Base-by-base conservation (phyloP, 495 filamentous ascomycete species). In the Aspergillus indologenus region DNA sequence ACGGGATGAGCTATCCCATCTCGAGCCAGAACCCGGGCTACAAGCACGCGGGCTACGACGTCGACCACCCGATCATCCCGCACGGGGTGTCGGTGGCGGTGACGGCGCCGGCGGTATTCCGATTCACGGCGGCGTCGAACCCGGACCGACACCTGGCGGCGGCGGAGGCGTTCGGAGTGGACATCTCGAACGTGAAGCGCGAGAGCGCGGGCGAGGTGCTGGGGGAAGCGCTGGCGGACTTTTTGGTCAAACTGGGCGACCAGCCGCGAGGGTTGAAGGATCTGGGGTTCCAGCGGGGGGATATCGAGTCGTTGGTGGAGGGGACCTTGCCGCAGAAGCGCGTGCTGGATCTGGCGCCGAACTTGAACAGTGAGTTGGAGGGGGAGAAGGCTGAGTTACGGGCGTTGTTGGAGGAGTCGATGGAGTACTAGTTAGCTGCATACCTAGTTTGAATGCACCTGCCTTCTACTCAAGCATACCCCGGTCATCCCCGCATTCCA, bases 1-100 rank as follows among this genome's bases (percentile, higher is more conserved):
- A 98, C 68, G 94, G 92, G 56, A 96, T 98, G 92, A 90, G 85
- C 42, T 98, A 98, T 70, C 93, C 93, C 6, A 94, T 98, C 63
- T 92, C 90, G 22, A 87, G 90, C 42, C 91, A 95, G 68, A 98
- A 98, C 67, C 91, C 90, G 0, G 89, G 86, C 7, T 96, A 98
- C 70, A 84, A 85, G 65, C 94, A 98, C 66, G 69, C 78, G 1
- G 95, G 94, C 11, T 98, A 98, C 71, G 73, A 85, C 0, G 85
- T 92, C 17, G 70, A 80, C 17, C 61, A 77, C 53, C 84, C 91
- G 1, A 89, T 98, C 61, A 98, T 98, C 66, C 93, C 94, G 0
- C 95, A 98, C 75, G 95, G 95, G 21, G 94, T 98, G 34, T 90
- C 87, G 1, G 94, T 98, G 0, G 94, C 94, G 19, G 93, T 98